A percentile compares a stretch with the other conserved stretches of the same genome.
Evolutionary conservation across 2,329 filamentous ascomycete genomes (phyloP).

Genomic region (Hirsutella rhossiliensis): DNA sequence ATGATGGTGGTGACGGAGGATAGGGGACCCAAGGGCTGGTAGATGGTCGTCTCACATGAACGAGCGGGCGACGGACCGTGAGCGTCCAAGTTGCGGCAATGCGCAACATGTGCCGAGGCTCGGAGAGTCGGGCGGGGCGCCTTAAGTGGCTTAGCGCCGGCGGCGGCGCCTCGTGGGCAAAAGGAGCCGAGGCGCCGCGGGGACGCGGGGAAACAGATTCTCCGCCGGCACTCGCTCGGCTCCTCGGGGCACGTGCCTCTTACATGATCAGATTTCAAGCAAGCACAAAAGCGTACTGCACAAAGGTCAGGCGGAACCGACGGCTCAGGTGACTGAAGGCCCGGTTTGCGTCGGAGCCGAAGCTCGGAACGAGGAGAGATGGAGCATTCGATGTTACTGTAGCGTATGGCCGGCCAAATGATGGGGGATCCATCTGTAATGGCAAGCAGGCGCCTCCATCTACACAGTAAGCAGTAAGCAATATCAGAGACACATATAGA

Average conservation of each 20-base stretch:
- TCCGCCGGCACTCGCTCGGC: not conserved
- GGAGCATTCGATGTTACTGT: too few relatives aligned
- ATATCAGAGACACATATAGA: too few relatives aligned
- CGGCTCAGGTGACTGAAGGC: too few relatives aligned
- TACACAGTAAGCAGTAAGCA: too few relatives aligned
- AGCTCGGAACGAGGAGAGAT: not conserved
- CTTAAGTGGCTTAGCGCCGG: not conserved
- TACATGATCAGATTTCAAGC: too few relatives aligned
- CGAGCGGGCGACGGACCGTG: not conserved
- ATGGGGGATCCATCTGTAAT: too few relatives aligned
- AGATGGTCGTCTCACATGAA: not conserved
- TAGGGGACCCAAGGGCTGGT: not conserved
- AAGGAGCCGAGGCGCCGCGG: slow-evolving; percentile 4
- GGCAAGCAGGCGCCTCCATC: too few relatives aligned
- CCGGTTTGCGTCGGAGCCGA: not conserved
- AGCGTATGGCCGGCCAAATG: too few relatives aligned
- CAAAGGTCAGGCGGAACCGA: too few relatives aligned
- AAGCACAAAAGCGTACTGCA: too few relatives aligned
- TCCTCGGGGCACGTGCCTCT: not conserved
- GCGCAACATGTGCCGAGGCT: slow-evolving; percentile 2
- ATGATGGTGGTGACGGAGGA: not conserved
- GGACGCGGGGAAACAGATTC: slow-evolving; percentile 1
- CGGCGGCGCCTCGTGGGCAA: not conserved
- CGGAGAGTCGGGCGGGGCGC: not conserved
- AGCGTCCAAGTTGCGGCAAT: not conserved